Base-by-base conservation (phyloP, 805 yeast genomes). In the Sungouiella blattae region DNA sequence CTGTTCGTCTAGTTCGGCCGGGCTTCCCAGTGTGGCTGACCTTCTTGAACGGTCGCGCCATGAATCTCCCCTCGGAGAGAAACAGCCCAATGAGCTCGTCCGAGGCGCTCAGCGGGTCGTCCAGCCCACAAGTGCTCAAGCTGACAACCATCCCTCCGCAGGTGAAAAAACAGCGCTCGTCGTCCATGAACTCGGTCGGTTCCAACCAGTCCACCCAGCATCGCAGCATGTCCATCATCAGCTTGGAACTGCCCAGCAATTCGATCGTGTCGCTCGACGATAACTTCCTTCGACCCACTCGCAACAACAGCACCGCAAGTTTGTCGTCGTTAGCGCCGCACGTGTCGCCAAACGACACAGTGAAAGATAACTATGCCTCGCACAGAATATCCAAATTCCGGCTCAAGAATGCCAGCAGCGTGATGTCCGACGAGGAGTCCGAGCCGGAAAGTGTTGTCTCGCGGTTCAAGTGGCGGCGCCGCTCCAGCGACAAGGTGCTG, bases 241-340 rank as follows among this genome's bases (percentile, higher is more conserved):
- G 66, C 44, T 39, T 64, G 32, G 71, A 61, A 30, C 57, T 62
- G 44, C 69, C 70, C 3, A 50, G 71, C 26, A 67, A 67, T 42
- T 61, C 67, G 18, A 65, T 67, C 11, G 64, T 62, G 4, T 60
- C 67, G 8, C 50, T 60, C 1, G 73, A 67, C 35, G 73, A 67
- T 35, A 43, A 39, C 24, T 39, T 50, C 30, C 31, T 47, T 13
- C 46, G 57, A 20, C 55, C 55, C 18, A 54, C 64, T 2, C 43
- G 71, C 32, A 64, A 63, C 39, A 60, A 61, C 41, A 61, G 68
- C 39, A 44, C 47, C 31, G 46, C 58, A 13, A 49, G 57, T 32
- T 39, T 57, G 26, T 44, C 46, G 12, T 46, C 53, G 7, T 31
- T 52, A 9, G 36, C 33, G 11, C 40, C 44, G 6, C 36, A 40